A percentile compares a stretch with the other conserved stretches of the same genome.
phyloP scores from a whole-genome alignment of 2,329 filamentous ascomycete species.

The Didymella glomerata region DNA sequence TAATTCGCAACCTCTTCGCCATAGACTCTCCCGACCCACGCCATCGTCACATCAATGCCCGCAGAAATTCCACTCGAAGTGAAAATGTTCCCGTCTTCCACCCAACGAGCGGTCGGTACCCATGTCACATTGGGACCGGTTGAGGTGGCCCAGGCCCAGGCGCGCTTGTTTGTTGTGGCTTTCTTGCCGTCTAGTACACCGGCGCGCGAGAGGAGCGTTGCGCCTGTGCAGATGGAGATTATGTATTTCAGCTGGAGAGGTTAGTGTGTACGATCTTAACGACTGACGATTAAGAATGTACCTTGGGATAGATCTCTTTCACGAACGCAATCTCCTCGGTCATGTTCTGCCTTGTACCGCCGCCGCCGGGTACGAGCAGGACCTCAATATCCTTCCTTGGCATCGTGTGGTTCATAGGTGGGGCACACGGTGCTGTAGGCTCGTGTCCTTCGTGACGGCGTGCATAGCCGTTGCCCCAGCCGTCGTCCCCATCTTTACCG shows the following conservation, averaged over 20 bases:
- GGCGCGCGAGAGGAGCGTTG: slow-evolving; percentile 64
- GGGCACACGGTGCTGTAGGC: neutral
- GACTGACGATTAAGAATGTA: slow-evolving; percentile 35
- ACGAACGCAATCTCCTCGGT: slow-evolving; percentile 59
- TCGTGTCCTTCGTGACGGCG: slow-evolving; percentile 19
- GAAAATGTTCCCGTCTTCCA: slow-evolving; percentile 72
- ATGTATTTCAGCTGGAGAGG: slow-evolving; percentile 55
- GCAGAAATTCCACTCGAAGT: slow-evolving; percentile 69
- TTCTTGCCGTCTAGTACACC: slow-evolving; percentile 67
- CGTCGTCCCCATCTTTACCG: slow-evolving; percentile 5
- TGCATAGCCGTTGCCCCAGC: slow-evolving; percentile 22
- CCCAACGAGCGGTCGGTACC: slow-evolving; percentile 69
- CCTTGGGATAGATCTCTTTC: slow-evolving; percentile 55
- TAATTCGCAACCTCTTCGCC: slow-evolving; percentile 61
- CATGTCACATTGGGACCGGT: slow-evolving; percentile 58
- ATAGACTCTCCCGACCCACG: slow-evolving; percentile 63
- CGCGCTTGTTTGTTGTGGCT: slow-evolving; percentile 72
- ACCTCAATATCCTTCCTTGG: slow-evolving; percentile 61
- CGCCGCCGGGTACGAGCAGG: slow-evolving; percentile 70
- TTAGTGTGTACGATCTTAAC: neutral
- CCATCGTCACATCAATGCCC: slow-evolving; percentile 68
- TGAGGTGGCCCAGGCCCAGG: slow-evolving; percentile 59
- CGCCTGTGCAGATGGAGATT: slow-evolving; percentile 72
- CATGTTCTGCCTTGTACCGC: slow-evolving; percentile 54
- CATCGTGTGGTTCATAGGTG: slow-evolving; percentile 19